These are phyloP conservation scores for Saitozyma podzolica DNA, from an alignment of 768 basidiomycete species.

Conservation along the genomic window DNA sequence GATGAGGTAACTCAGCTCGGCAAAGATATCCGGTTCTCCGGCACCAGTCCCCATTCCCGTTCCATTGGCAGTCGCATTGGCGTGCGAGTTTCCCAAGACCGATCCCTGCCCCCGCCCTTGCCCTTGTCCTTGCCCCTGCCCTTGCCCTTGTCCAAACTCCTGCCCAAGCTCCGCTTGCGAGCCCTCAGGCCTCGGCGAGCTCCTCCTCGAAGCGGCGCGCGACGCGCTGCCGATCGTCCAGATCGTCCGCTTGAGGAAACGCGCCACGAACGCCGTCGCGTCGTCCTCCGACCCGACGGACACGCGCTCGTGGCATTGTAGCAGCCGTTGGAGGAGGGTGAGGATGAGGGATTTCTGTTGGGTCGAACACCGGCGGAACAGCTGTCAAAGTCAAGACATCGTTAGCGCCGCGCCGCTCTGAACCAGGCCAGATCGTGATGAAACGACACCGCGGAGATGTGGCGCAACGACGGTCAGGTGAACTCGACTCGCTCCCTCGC, in stretches of 20 bases:
- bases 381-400: slow-evolving; percentile 6
- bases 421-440: not conserved
- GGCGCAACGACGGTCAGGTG: not conserved
- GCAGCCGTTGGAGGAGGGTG: slow-evolving; percentile 23
- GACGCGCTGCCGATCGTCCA: too few relatives aligned
- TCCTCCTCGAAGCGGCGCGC: too few relatives aligned
- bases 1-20: too few relatives aligned
- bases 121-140: too few relatives aligned
- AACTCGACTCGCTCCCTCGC: too few relatives aligned
- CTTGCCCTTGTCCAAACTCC: too few relatives aligned
- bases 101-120: too few relatives aligned
- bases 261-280: slow-evolving; percentile 29
- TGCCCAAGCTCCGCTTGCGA: slow-evolving; percentile 26
- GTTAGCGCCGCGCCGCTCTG: too few relatives aligned
- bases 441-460: not conserved
- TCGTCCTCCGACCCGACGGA: slow-evolving; percentile 10
- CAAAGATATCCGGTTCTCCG: too few relatives aligned
- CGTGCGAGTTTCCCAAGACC: too few relatives aligned
- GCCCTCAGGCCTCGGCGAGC: not conserved
- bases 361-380: slow-evolving; percentile 15
- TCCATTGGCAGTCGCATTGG: too few relatives aligned
- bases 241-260: slow-evolving; percentile 25
- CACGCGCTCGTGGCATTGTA: slow-evolving; percentile 13
- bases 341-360: slow-evolving; percentile 28
- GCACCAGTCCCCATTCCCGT: too few relatives aligned